Percentiles rank a stretch among this genome's conserved stretches.
Evolutionary conservation across 805 yeast species (phyloP).

Genomic region (Vanderwaltozyma tropicalis): DNA sequence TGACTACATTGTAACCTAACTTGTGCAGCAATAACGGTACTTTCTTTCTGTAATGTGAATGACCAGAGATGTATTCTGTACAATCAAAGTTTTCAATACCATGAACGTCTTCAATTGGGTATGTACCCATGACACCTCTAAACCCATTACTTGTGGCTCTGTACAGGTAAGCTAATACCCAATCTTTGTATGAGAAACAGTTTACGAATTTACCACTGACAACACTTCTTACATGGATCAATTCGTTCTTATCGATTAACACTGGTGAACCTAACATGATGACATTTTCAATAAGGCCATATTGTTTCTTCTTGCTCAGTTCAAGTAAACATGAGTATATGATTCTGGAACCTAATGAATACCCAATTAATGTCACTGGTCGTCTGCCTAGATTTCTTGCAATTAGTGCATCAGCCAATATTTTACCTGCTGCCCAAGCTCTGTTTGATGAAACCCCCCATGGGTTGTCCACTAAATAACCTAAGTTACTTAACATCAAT

Average conservation of each 20-base stretch:
- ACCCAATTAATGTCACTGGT: slow-evolving; percentile 86
- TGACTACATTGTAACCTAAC: slow-evolving; percentile 68
- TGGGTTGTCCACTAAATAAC: slow-evolving; percentile 86
- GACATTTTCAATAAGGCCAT: slow-evolving; percentile 82
- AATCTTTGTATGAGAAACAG: slow-evolving; percentile 84
- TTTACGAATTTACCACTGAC: slow-evolving; percentile 85
- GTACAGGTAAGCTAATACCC: slow-evolving; percentile 90
- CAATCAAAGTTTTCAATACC: slow-evolving; percentile 80
- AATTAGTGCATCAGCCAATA: slow-evolving; percentile 81
- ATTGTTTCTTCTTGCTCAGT: slow-evolving; percentile 73
- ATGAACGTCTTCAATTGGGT: slow-evolving; percentile 52
- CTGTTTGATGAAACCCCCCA: slow-evolving; percentile 96
- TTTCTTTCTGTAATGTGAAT: slow-evolving; percentile 90
- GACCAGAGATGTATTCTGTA: slow-evolving; percentile 50
- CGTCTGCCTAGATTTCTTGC: slow-evolving; percentile 85
- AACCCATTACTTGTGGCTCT: slow-evolving; percentile 93
- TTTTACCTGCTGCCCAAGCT: slow-evolving; percentile 91
- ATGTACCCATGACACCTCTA: slow-evolving; percentile 80
- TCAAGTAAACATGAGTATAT: slow-evolving; percentile 84
- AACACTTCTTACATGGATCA: slow-evolving; percentile 67
- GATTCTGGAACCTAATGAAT: slow-evolving; percentile 85
- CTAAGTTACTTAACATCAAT: slow-evolving; percentile 76
- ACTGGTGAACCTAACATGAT: slow-evolving; percentile 83
- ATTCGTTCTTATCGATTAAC: slow-evolving; percentile 65
- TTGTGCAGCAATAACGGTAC: slow-evolving; percentile 69